Evolutionary conservation across 257 asterid genomes (phyloP), one percentile per base, ranked within the genome.

Genomic region (Echites panduratus): DNA sequence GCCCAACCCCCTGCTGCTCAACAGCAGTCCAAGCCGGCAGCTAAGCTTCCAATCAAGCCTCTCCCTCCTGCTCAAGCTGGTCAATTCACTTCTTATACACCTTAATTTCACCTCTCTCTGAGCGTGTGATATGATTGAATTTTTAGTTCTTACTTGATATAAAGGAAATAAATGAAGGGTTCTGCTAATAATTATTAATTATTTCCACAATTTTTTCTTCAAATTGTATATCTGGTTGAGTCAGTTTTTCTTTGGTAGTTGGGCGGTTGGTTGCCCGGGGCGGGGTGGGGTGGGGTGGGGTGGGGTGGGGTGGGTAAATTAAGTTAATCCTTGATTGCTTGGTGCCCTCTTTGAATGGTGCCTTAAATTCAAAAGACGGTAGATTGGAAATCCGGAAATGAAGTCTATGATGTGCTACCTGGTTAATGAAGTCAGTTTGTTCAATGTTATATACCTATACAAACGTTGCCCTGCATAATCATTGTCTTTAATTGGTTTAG

Each of bases 21-120:
- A 35, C 75, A 56, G 68, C 79, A 50, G 75, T 74, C 82, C 66
- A 85, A 81, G 82, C 78, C 82, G 68, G 76, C 87, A 57, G 83
- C 89, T 38, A 90, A 86, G 79, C 90, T 90, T 68, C 96, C 98
- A 26, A 47, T 89, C 27, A 90, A 86, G 87, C 96, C 98, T 63
- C 85, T 82, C 49, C 91, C 96, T 14, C 94, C 96, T 6, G 67
- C 91, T 77, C 91, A 88, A 79, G 89, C 96, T 61, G 94, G 98
- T 92, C 7, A 71, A 82, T 52, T n/a, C 19, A 5, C 50, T 43
- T 45, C 24, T 79, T 19, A 24, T 11, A 7, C 14, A 24, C 54
- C 16, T 20, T 59, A 24, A 24, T 68, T 29, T 68, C 24, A 43
- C 26, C 24, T 3, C 57, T 38, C n/a, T 53, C 5, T 22, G 24